Conservation (phyloP, 352 stramenopile species). For the Phytophthora constricta region DNA sequence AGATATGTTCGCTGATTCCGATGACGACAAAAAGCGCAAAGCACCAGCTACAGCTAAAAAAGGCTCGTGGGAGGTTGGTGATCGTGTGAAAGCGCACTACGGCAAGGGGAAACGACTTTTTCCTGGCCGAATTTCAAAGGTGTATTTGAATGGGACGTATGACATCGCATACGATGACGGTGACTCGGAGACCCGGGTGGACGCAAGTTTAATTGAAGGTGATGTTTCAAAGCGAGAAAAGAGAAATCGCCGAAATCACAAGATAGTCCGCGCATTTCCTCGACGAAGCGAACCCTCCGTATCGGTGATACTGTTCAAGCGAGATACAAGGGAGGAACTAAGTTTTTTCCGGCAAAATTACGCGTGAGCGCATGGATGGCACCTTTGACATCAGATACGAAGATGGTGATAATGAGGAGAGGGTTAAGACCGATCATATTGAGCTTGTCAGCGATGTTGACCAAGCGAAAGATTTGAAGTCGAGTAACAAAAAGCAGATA, state of each 20-base stretch:
- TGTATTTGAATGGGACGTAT: conserved; percentile 66
- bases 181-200: conserved; percentile 51
- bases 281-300: conserved; percentile 8
- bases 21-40: conserved; percentile 32
- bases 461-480: conserved; percentile 39
- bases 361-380: conserved; percentile 42
- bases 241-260: neutral
- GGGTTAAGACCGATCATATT: conserved; percentile 40
- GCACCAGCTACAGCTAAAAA: conserved; percentile 28
- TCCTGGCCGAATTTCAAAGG: conserved; percentile 60
- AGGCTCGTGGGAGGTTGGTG: conserved; percentile 31
- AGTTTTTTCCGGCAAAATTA: conserved; percentile 47
- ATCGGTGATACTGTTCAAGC: conserved; percentile 40
- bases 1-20: conserved; percentile 51
- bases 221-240: conserved; percentile 12
- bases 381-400: conserved; percentile 63
- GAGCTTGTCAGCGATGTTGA: conserved; percentile 15
- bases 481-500: conserved; percentile 30
- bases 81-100: conserved; percentile 48
- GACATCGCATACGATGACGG: conserved; percentile 75
- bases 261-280: neutral
- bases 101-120: conserved; percentile 70
- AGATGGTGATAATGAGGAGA: conserved; percentile 43
- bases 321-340: conserved; percentile 46
- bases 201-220: conserved; percentile 35